These are phyloP conservation scores for Ampelomyces quisqualis DNA, from an alignment of 2,329 filamentous ascomycete species.

Conservation along the genomic window DNA sequence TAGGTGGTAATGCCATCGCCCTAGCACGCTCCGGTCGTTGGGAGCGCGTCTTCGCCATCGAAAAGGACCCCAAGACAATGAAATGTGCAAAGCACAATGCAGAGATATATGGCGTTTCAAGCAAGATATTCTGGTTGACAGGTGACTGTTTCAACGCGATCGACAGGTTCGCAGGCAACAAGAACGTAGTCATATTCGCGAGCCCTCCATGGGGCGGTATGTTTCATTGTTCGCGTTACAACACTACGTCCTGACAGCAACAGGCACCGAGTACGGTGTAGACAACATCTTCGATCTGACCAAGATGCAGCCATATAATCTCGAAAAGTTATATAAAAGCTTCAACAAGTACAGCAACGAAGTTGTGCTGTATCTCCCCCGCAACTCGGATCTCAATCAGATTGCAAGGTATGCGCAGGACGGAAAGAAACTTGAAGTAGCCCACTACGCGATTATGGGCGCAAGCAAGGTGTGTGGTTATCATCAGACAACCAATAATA, in stretches of 20 bases:
- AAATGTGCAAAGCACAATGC: conserved; percentile 94
- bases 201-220: conserved; percentile 74
- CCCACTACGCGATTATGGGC: conserved; percentile 87
- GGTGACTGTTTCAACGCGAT: conserved; percentile 83
- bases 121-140: conserved; percentile 80
- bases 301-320: conserved; percentile 86
- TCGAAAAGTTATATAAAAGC: conserved; percentile 46
- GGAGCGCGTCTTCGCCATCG: conserved; percentile 83
- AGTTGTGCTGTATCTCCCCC: conserved; percentile 77
- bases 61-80: conserved; percentile 76
- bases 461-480: conserved; percentile 75
- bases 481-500: background rate
- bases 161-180: conserved; percentile 52
- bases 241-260: conserved; percentile 7
- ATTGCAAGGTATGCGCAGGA: conserved; percentile 38
- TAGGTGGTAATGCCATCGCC: conserved; percentile 92
- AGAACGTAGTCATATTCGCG: conserved; percentile 64
- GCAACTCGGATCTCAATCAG: conserved; percentile 50
- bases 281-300: conserved; percentile 77
- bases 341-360: conserved; percentile 48
- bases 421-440: conserved; percentile 39
- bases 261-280: conserved; percentile 63
- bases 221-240: background rate
- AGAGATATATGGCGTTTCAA: conserved; percentile 73
- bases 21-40: conserved; percentile 80